Evolutionary conservation across 1,139 yeast genomes (phyloP), one percentile per base, ranked within the genome.

Genomic region (Suhomyces wounanorum): DNA sequence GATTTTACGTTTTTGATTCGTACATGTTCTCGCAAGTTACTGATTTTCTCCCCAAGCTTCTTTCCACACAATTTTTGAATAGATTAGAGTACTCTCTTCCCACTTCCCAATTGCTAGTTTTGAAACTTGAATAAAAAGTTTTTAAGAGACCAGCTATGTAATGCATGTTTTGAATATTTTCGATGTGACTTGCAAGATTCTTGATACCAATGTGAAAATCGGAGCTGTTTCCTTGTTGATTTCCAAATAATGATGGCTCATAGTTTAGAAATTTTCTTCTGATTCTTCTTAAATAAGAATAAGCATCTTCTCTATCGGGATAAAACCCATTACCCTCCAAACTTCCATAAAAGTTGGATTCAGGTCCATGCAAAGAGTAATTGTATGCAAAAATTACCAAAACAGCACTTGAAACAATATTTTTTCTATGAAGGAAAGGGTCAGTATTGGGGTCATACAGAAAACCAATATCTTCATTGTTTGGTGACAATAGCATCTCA

Each of bases 381-480:
- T 78, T 80, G 57, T 77, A 85, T 0, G 83, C 74, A 86, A 88
- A 86, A 3, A 85, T 66, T 35, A 85, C 72, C 46, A 85, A 61
- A 0, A 81, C 70, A 3, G 82, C 75, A 47, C 81, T 67, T 7
- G 81, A 82, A 17, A 85, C 64, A 35, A 82, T 79, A 56, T 83
- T 81, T 21, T 84, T 78, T 42, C 90, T 70, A 57, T 83, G 82
- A 25, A 78, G 67, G 39, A 80, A 72, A 1, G 82, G 82, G 58
- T 84, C 89, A 7, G 71, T 64, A 49, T 76, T 74, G 0, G 84
- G 81, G 45, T 73, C 74, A 59, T 79, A 80, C 14, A 59, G 51
- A 25, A 66, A 69, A 18, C 65, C 64, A 8, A 69, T 63, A 43
- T 61, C 65, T 25, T 63, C 70, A 33, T 50, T 61, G 16, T 52